Evolutionary conservation across 2,329 filamentous ascomycete species (phyloP), one percentile per base, ranked within the genome.

Genomic region (Paecilomyces sp.): DNA sequence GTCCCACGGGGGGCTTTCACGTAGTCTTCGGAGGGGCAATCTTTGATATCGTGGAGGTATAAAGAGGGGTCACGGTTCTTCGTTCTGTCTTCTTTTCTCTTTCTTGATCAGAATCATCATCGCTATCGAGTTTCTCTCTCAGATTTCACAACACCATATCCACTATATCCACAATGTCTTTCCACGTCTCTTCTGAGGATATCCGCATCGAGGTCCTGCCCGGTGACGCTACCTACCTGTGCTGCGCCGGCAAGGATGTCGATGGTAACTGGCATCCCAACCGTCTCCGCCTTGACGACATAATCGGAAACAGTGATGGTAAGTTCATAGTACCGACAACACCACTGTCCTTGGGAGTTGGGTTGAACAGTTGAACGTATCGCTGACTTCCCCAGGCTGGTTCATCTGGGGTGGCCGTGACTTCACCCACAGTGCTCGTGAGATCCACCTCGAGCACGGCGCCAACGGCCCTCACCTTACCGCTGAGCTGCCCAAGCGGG

Each of bases 351-450:
- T 51, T 33, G 31, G 8, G 6, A 9, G 47, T 51, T 51, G 3
- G 7, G 12, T 9, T 13, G 22, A 18, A 22, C 6, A 47, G n/a
- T 47, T 6, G n/a, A 47, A 9, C 7, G 6, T n/a, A 47, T 47
- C 18, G 13, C 36, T 47, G 9, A 53, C 12, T 13, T 24, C 51
- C 4, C 54, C 15, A 66, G 65, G 65, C 13, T 64, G 62, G 61
- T 66, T 66, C 57, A 57, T 64, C 59, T 66, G 65, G 65, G 65
- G 62, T 30, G 64, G 65, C 3, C 31, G 36, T 18, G 61, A 65
- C 28, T 66, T 66, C 61, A 64, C 64, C 41, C 58, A 36, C 15
- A 60, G 52, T 25, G 64, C 65, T 11, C 18, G 47, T 3, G 60
- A 66, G 41, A 58, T 66, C 34, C 31, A 34, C 11, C 60, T 66